Evolutionary conservation across 2,329 filamentous ascomycete species (phyloP).

Genomic region (Annulohypoxylon truncatum): DNA sequence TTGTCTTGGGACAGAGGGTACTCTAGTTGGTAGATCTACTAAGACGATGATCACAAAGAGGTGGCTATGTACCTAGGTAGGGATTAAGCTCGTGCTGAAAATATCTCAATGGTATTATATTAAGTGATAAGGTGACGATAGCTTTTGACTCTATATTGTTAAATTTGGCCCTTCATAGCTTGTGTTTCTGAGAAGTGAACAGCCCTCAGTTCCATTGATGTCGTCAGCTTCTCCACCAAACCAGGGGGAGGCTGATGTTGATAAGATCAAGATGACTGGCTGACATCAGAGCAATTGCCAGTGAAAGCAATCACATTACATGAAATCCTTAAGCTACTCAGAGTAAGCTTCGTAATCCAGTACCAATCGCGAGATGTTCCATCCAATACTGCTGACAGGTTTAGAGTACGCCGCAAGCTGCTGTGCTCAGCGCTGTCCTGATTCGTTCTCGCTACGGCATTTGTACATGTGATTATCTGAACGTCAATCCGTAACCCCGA

Average conservation of each 20-base stretch:
- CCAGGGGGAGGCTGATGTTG: slow-evolving; percentile 6
- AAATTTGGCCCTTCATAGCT: no score
- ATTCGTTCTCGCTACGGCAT: neutral
- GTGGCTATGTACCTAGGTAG: no score
- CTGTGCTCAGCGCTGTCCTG: slow-evolving; percentile 5
- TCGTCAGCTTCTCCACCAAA: slow-evolving; percentile 10
- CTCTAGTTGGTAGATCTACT: no score
- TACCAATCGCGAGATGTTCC: neutral
- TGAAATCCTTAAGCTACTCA: neutral
- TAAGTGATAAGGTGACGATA: no score
- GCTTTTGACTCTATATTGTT: no score
- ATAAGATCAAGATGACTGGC: slow-evolving; percentile 9
- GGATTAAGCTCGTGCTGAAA: no score
- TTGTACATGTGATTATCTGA: neutral
- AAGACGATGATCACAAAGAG: no score
- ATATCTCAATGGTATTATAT: no score
- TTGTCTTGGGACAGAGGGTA: no score
- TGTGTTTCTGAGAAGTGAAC: neutral
- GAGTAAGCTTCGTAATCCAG: slow-evolving; percentile 2
- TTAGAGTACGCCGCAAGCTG: neutral
- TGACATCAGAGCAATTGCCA: slow-evolving; percentile 16
- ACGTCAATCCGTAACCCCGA: neutral
- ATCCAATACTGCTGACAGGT: slow-evolving; percentile 16
- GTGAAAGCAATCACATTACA: neutral
- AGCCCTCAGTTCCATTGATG: neutral